These are phyloP conservation scores for Alternaria metachromatica DNA, from an alignment of 2,329 filamentous ascomycete genomes.

Conservation along the genomic window DNA sequence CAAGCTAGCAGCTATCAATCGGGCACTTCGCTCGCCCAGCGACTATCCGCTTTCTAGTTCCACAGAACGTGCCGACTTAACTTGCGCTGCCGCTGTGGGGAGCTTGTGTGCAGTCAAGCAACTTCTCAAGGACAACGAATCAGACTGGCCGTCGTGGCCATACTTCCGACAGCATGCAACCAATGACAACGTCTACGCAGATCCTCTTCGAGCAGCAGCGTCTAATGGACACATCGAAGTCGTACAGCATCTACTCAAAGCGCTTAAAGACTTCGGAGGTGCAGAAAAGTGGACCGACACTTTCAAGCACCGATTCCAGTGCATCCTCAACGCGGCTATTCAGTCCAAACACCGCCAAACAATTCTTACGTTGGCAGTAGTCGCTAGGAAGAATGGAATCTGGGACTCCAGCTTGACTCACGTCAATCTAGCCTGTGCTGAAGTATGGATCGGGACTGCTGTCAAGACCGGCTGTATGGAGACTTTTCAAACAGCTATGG, in stretches of 20 bases:
- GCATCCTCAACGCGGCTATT: background rate
- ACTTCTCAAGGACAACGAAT: background rate
- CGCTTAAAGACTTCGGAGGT: background rate
- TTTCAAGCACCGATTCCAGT: background rate
- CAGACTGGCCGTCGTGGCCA: background rate
- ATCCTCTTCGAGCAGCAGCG: background rate
- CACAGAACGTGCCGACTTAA: background rate
- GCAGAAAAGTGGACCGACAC: background rate
- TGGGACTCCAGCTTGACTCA: background rate
- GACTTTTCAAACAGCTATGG: background rate
- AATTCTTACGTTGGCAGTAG: background rate
- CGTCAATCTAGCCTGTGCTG: background rate
- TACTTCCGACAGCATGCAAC: background rate
- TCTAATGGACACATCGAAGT: background rate
- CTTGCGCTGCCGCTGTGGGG: background rate
- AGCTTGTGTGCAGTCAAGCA: background rate
- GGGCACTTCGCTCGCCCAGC: background rate
- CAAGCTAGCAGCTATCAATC: background rate
- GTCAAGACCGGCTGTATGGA: background rate
- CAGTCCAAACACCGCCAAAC: background rate
- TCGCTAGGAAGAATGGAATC: background rate
- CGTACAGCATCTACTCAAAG: background rate
- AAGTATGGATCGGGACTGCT: background rate
- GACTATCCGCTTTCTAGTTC: background rate
- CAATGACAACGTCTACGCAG: background rate